phyloP scores from a whole-genome alignment of 768 basidiomycete genomes.

The Amanita fuliginea region DNA sequence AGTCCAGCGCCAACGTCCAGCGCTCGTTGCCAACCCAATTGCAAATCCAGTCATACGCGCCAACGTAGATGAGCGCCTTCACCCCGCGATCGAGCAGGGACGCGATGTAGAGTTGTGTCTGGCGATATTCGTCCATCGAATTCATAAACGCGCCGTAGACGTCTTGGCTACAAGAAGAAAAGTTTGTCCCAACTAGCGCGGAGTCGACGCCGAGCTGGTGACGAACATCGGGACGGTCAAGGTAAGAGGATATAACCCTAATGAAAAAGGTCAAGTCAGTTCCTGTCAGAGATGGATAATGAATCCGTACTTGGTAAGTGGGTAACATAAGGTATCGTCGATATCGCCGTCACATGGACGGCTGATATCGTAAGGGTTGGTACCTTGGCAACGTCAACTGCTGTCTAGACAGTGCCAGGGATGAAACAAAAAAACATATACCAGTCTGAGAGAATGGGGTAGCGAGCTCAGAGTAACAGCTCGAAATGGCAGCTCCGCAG shows the following conservation, averaged over 20 bases:
- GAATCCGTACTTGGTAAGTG: conserved; percentile 27
- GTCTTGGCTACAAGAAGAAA: conserved; percentile 19
- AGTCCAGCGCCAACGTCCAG: conserved; percentile 62
- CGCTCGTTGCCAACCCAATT: conserved; percentile 67
- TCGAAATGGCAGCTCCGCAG: conserved; percentile 50
- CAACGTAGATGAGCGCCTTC: conserved; percentile 59
- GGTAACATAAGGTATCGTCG: conserved; percentile 44
- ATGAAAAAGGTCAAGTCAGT: not conserved
- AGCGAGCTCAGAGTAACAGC: conserved; percentile 47
- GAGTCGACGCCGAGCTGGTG: conserved; percentile 52
- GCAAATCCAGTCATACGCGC: conserved; percentile 65
- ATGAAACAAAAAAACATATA: conserved; percentile 5
- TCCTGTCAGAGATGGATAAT: not conserved
- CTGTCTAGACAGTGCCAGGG: no score
- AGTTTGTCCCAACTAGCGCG: conserved; percentile 19
- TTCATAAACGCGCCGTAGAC: conserved; percentile 39
- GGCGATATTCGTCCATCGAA: conserved; percentile 30
- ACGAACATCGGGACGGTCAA: conserved; percentile 46
- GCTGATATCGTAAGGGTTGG: conserved; percentile 64
- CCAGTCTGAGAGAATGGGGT: conserved; percentile 28
- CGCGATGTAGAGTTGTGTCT: conserved; percentile 46
- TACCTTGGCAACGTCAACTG: conserved; percentile 14
- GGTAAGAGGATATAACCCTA: conserved; percentile 50
- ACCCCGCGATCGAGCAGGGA: conserved; percentile 64
- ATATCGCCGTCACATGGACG: conserved; percentile 42